Evolutionary conservation across 352 stramenopile species (phyloP), one percentile per base, ranked within the genome.

Genomic region (Phytophthora ramorum): DNA sequence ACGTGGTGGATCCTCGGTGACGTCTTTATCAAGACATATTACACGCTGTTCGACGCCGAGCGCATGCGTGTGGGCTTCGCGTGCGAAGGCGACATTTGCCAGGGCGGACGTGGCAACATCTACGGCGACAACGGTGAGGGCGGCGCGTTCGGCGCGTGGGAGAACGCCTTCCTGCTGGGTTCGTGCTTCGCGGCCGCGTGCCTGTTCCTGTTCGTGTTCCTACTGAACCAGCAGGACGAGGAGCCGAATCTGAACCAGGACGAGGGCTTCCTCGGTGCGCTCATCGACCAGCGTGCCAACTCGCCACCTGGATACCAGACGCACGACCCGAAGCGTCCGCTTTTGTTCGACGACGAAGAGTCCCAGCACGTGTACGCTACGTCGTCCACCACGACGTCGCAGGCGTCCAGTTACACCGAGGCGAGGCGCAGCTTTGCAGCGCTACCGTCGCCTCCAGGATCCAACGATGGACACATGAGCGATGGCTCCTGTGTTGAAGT

Each of bases 11-110:
- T 97, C 70, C 78, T 97, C 16, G 90, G 90, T 7, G 90, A 97
- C 55, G 79, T 96, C 30, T 96, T 97, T 64, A 89, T 96, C 58
- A 95, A 97, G 77, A 95, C 87, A 20, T 96, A 97, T 83, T 96
- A 96, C 75, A 96, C 90, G 24, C 66, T 97, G n/a, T 97, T 96
- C 48, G 90, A 97, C 55, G 88, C 77, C n/a, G 75, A 91, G 41
- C 92, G 92, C 54, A 90, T 96, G 76, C 87, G 90, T 41, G 72
- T 97, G 26, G 90, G 90, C 41, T 97, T 97, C 58, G 90, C 90
- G 1, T 97, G 90, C 59, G 79, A 90, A 7, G 83, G 84, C n/a
- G 78, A 91, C 52, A 73, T 87, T 4, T 97, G 89, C 58, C 81
- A 81, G 12, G 89, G 89, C 40, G 89, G 89, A 14, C 78, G 66